A percentile compares a stretch with the other conserved stretches of the same genome.
phyloP scores from a whole-genome alignment of 768 basidiomycete species.

The Neoboletus subvelutipes region DNA sequence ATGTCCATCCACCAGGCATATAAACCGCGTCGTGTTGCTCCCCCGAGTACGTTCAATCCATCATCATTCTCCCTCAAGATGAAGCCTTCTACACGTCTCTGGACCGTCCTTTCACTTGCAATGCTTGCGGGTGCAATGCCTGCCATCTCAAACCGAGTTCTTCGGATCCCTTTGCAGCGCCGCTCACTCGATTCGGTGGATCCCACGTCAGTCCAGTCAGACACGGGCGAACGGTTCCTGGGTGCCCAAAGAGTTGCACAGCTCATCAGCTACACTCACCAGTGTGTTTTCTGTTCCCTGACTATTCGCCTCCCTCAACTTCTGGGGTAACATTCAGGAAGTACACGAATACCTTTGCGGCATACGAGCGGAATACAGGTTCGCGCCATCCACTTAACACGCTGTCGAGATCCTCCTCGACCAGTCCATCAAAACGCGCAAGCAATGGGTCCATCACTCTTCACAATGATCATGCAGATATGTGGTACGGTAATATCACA shows the following conservation, averaged over 20 bases:
- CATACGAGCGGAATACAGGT: slow-evolving; percentile 45
- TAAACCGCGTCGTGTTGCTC: not conserved
- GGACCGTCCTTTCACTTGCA: not conserved
- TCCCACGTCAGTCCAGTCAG: not conserved
- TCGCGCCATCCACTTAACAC: slow-evolving; percentile 28
- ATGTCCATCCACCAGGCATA: slow-evolving; percentile 1
- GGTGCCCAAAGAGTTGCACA: not conserved
- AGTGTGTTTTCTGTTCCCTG: slow-evolving; percentile 1
- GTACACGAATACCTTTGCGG: slow-evolving; percentile 38
- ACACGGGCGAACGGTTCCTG: not conserved
- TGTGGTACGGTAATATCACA: slow-evolving; percentile 42
- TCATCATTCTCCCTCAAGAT: slow-evolving; percentile 5
- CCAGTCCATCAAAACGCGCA: slow-evolving; percentile 7
- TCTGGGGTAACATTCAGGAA: slow-evolving; percentile 33
- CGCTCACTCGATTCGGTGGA: not conserved
- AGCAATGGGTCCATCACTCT: slow-evolving; percentile 26
- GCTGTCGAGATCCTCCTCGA: slow-evolving; percentile 4
- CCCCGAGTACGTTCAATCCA: not conserved
- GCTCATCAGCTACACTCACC: slow-evolving; percentile 2
- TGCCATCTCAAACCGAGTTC: not conserved
- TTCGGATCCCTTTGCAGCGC: slow-evolving; percentile 10
- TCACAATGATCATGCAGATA: slow-evolving; percentile 24
- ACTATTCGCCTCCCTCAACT: not conserved
- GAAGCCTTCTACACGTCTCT: slow-evolving; percentile 1
- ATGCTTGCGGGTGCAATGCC: slow-evolving; percentile 9